These are phyloP conservation scores for Cerioporus squamosus DNA, from an alignment of 1,284 basidiomycete species.

Conservation along the genomic window DNA sequence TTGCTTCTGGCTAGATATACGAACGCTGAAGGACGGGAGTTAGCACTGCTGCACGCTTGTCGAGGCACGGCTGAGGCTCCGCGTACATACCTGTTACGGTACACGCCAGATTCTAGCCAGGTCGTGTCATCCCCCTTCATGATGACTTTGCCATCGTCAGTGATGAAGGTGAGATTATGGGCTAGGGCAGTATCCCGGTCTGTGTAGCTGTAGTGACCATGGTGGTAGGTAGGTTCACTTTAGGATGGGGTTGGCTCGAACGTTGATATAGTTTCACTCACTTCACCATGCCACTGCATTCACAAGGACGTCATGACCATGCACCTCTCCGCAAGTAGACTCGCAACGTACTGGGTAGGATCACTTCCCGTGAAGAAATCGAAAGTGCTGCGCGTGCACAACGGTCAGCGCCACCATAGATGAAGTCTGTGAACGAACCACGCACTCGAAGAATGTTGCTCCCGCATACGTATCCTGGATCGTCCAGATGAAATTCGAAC, in stretches of 20 bases:
- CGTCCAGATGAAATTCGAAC: conserved; percentile 39
- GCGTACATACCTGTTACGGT: conserved; percentile 57
- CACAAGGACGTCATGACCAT: conserved; percentile 14
- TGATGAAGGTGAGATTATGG: conserved; percentile 54
- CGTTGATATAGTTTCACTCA: conserved; percentile 37
- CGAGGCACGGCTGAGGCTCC: neutral
- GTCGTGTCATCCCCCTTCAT: conserved; percentile 77
- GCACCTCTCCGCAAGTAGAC: neutral
- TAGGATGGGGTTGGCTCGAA: no score
- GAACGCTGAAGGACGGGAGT: conserved; percentile 46
- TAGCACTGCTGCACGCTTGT: neutral
- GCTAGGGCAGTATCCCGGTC: conserved; percentile 50
- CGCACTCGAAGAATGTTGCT: conserved; percentile 42
- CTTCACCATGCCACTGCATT: conserved; percentile 61
- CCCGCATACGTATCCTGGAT: conserved; percentile 40
- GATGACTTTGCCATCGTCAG: conserved; percentile 59
- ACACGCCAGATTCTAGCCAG: conserved; percentile 50
- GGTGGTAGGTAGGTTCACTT: no score
- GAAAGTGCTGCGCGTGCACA: conserved; percentile 48
- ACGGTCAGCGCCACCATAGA: conserved; percentile 2
- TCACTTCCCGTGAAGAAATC: conserved; percentile 62
- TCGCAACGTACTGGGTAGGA: conserved; percentile 62
- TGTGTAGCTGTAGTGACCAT: conserved; percentile 50
- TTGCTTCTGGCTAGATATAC: conserved; percentile 56
- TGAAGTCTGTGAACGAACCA: neutral